Evolutionary conservation across 1,139 yeast genomes (phyloP).

Genomic region (Taphrina betulina): DNA sequence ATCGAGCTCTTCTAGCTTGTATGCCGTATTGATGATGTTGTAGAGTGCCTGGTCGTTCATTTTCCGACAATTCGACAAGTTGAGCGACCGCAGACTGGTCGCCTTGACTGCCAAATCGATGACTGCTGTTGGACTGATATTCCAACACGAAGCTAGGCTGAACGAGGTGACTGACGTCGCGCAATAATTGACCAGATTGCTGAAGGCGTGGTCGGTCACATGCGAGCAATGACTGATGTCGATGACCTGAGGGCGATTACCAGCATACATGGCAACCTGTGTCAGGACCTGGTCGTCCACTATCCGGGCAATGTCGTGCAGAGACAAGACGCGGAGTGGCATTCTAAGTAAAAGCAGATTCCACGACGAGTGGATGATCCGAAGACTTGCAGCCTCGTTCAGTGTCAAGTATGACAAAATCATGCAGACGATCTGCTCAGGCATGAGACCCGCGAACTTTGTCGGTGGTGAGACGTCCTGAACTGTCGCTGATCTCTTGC

Average conservation of each 20-base stretch:
- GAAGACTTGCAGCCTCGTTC: slow-evolving; percentile 34
- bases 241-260: slow-evolving; percentile 60
- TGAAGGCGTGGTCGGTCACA: slow-evolving; percentile 71
- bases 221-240: slow-evolving; percentile 74
- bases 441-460: slow-evolving; percentile 24
- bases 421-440: slow-evolving; percentile 35
- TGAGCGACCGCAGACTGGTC: slow-evolving; percentile 57
- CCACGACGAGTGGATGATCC: slow-evolving; percentile 37
- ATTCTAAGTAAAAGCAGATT: slow-evolving; percentile 32
- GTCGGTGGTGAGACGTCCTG: not conserved
- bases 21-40: slow-evolving; percentile 56
- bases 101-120: slow-evolving; percentile 71
- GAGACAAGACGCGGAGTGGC: slow-evolving; percentile 51
- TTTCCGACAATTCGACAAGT: slow-evolving; percentile 68
- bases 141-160: slow-evolving; percentile 72
- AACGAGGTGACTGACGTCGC: slow-evolving; percentile 62
- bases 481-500: slow-evolving; percentile 6
- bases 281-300: slow-evolving; percentile 59
- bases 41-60: slow-evolving; percentile 70
- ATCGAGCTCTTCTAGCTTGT: slow-evolving; percentile 44
- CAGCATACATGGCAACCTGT: slow-evolving; percentile 66
- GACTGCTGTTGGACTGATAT: slow-evolving; percentile 73
- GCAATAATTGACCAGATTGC: slow-evolving; percentile 65
- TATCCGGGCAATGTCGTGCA: slow-evolving; percentile 60
- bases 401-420: slow-evolving; percentile 34